A percentile compares a stretch with the other conserved stretches of the same genome.
Evolutionary conservation across 257 asterid species (phyloP).

Genomic region (Knoxia roxburghii): DNA sequence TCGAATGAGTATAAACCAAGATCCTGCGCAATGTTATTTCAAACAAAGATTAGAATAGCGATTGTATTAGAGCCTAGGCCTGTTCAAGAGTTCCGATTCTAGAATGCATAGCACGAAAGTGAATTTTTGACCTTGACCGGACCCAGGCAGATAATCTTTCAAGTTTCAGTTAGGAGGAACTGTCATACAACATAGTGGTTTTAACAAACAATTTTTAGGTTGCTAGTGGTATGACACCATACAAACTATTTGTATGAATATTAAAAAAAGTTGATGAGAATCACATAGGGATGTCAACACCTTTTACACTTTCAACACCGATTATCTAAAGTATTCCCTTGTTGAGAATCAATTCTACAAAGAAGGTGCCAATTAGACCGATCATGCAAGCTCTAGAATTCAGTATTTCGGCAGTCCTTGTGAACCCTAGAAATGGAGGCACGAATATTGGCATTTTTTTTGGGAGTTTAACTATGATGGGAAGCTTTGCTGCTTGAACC

Average conservation of each 20-base stretch:
- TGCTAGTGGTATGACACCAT: background rate
- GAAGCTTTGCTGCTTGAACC: slow-evolving; percentile 72
- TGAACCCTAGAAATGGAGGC: slow-evolving; percentile 71
- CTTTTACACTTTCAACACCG: slow-evolving; percentile 86
- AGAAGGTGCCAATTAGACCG: slow-evolving; percentile 63
- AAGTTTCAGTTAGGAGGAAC: background rate
- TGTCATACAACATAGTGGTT: background rate
- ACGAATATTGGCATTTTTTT: slow-evolving; percentile 59
- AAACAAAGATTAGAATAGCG: too few species aligned
- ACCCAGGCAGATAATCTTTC: too few species aligned
- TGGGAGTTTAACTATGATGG: slow-evolving; percentile 74
- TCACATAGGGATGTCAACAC: slow-evolving; percentile 87
- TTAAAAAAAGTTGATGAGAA: too few species aligned
- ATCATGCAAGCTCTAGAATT: slow-evolving; percentile 90
- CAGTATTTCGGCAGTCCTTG: slow-evolving; percentile 80
- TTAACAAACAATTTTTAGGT: background rate
- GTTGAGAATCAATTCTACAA: slow-evolving; percentile 73
- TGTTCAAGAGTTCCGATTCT: too few species aligned
- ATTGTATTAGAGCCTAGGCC: too few species aligned
- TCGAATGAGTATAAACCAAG: too few species aligned
- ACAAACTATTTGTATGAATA: too few species aligned
- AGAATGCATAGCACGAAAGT: too few species aligned
- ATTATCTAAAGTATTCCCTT: slow-evolving; percentile 74
- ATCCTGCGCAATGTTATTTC: too few species aligned
- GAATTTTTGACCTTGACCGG: too few species aligned